phyloP scores from a whole-genome alignment of 1,284 basidiomycete species.

The Pholiota adiposa region DNA sequence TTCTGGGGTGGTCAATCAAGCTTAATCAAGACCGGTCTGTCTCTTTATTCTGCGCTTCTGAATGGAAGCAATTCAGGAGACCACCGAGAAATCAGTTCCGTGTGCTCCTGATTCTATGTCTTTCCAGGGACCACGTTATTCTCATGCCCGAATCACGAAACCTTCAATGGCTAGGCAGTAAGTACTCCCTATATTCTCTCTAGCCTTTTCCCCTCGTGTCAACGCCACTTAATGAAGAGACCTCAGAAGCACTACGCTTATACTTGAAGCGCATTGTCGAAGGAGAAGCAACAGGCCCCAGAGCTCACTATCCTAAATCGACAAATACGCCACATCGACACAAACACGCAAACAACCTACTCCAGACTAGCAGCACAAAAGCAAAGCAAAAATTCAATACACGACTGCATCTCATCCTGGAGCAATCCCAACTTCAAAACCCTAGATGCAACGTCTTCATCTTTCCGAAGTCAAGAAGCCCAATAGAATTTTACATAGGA shows the following conservation, averaged over 20 bases:
- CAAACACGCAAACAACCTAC: constrained; percentile 9
- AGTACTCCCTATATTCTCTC: too few relatives aligned
- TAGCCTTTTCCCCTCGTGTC: background rate
- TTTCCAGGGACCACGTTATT: too few relatives aligned
- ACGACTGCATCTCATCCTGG: background rate
- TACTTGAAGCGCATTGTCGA: background rate
- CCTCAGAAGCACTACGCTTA: too few relatives aligned
- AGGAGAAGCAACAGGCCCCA: background rate
- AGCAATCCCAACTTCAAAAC: background rate
- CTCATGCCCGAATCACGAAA: too few relatives aligned
- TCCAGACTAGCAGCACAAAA: background rate
- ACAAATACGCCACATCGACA: constrained; percentile 4
- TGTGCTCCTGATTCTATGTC: too few relatives aligned
- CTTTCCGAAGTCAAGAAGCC: background rate
- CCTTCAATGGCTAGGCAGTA: too few relatives aligned
- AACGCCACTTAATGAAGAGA: background rate
- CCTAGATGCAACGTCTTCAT: background rate
- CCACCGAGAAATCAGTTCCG: too few relatives aligned
- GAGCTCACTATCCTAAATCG: background rate
- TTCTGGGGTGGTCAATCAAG: too few relatives aligned
- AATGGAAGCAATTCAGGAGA: too few relatives aligned
- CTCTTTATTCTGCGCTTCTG: too few relatives aligned
- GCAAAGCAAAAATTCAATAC: background rate
- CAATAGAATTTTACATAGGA: background rate
- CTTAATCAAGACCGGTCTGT: too few relatives aligned